phyloP scores from a whole-genome alignment of 1,284 basidiomycete species.

The Microbotryum lychnidis-dioicae region DNA sequence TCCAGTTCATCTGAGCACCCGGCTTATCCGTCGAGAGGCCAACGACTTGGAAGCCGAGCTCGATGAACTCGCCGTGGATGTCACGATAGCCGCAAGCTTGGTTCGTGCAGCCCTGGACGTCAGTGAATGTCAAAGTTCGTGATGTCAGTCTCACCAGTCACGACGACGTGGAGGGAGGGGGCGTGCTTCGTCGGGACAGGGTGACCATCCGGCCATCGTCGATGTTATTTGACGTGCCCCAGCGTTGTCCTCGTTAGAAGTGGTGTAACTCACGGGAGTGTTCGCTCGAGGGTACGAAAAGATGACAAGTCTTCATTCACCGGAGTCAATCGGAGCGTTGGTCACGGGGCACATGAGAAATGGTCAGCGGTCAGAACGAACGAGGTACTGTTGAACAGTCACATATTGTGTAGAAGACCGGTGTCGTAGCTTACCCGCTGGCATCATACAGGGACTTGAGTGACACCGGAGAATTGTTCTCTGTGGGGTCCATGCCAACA shows the following conservation, averaged over 20 bases:
- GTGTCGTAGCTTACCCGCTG: conserved; percentile 56
- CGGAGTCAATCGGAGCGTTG: background rate
- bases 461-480: conserved; percentile 38
- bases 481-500: conserved; percentile 42
- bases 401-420: no score
- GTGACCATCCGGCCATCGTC: conserved; percentile 8
- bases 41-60: conserved; percentile 64
- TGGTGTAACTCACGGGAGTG: conserved; percentile 41
- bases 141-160: background rate
- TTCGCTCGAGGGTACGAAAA: conserved; percentile 54
- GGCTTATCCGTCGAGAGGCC: conserved; percentile 79
- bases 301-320: conserved; percentile 58
- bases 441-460: conserved; percentile 51
- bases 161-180: background rate
- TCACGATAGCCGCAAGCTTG: conserved; percentile 87
- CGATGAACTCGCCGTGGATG: conserved; percentile 62
- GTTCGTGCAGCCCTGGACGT: conserved; percentile 55
- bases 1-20: conserved; percentile 54
- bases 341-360: background rate
- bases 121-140: background rate
- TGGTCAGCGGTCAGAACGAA: background rate
- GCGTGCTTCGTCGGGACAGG: no score
- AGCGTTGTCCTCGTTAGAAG: background rate
- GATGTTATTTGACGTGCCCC: background rate
- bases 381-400: no score